Percentiles rank a stretch among this genome's conserved stretches.
phyloP scores from a whole-genome alignment of 441 rosid genomes.

The Aquilaria agallochum region DNA sequence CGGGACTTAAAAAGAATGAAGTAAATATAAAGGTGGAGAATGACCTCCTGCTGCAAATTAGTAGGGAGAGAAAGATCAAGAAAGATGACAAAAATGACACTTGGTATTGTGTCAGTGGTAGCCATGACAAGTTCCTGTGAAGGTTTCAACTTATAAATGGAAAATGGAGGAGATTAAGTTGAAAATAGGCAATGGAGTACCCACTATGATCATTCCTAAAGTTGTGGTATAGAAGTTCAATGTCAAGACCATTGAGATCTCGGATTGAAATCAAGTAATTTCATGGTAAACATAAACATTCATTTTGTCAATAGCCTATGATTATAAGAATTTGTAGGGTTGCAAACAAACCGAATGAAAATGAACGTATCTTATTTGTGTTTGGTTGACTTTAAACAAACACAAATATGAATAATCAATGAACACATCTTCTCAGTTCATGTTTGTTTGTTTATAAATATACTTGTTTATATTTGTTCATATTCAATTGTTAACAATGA shows the following conservation, averaged over 20 bases:
- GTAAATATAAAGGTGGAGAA: conserved; percentile 43
- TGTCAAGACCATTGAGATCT: conserved; percentile 25
- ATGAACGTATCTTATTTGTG: too few species aligned
- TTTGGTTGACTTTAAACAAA: too few species aligned
- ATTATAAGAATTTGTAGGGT: too few species aligned
- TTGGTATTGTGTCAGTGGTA: conserved; percentile 42
- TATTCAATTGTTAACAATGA: too few species aligned
- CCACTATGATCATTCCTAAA: conserved; percentile 36
- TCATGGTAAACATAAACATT: too few species aligned
- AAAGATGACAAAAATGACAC: conserved; percentile 40
- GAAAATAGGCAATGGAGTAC: conserved; percentile 39
- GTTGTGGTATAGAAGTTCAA: conserved; percentile 29
- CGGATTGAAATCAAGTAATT: conserved; percentile 13
- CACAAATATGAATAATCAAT: too few species aligned
- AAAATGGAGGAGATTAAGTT: conserved; percentile 42
- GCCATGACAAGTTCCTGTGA: conserved; percentile 32
- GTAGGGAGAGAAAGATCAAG: conserved; percentile 45
- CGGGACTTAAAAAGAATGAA: conserved; percentile 39
- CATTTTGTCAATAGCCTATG: neutral
- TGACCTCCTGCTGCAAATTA: conserved; percentile 37
- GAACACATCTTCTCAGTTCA: too few species aligned
- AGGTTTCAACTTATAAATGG: conserved; percentile 43
- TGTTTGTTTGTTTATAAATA: too few species aligned
- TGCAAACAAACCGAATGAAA: too few species aligned
- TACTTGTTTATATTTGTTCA: too few species aligned